These are phyloP conservation scores for Corymbia calophylla DNA, from an alignment of 441 rosid species.

Conservation along the genomic window DNA sequence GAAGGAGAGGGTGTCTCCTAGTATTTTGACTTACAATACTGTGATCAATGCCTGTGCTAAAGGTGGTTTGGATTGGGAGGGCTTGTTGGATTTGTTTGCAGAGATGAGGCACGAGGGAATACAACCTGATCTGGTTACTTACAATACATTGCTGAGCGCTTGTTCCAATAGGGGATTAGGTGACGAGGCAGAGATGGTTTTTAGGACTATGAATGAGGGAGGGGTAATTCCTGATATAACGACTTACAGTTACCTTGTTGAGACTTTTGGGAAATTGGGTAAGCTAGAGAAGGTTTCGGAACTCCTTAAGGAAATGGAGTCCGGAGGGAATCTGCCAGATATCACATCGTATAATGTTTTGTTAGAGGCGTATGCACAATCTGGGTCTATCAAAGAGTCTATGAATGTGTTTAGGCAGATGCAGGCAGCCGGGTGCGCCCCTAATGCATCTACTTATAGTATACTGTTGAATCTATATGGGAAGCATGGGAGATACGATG, in stretches of 20 bases:
- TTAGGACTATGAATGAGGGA: slow-evolving; percentile 88
- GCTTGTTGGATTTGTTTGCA: slow-evolving; percentile 81
- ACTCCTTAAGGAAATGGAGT: slow-evolving; percentile 73
- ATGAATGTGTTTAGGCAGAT: slow-evolving; percentile 80
- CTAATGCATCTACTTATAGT: slow-evolving; percentile 69
- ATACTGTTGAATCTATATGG: slow-evolving; percentile 77
- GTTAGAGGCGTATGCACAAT: slow-evolving; percentile 65
- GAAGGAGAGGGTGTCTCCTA: slow-evolving; percentile 60
- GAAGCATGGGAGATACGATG: slow-evolving; percentile 66
- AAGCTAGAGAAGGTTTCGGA: slow-evolving; percentile 65
- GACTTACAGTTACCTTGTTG: slow-evolving; percentile 68
- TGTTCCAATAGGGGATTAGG: slow-evolving; percentile 83
- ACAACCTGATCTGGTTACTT: slow-evolving; percentile 80
- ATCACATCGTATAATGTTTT: slow-evolving; percentile 72
- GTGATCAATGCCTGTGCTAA: slow-evolving; percentile 86
- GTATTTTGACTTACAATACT: slow-evolving; percentile 83
- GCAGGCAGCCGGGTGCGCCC: slow-evolving; percentile 73
- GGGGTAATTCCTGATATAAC: slow-evolving; percentile 81
- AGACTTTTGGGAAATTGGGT: slow-evolving; percentile 60
- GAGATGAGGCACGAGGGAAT: slow-evolving; percentile 93
- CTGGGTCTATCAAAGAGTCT: slow-evolving; percentile 70
- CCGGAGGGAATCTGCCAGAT: slow-evolving; percentile 75
- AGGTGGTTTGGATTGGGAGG: slow-evolving; percentile 92
- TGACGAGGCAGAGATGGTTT: slow-evolving; percentile 91
- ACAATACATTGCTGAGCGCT: slow-evolving; percentile 82